Conservation (phyloP, 306 rosid species). For the Vigna hirtella region DNA sequence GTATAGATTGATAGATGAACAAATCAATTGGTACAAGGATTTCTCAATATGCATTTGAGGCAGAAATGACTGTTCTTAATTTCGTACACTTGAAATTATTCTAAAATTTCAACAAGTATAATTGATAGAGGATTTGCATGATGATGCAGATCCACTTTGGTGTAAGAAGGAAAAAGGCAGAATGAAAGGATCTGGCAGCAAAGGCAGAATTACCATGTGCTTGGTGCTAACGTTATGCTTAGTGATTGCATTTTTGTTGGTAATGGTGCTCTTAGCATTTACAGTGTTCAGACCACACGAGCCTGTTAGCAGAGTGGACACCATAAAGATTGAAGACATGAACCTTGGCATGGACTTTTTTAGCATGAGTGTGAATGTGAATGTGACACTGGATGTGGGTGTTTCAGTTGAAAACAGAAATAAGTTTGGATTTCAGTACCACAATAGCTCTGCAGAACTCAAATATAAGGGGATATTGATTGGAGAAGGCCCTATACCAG, state of each 20-base stretch:
- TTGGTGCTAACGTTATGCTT: slow-evolving; percentile 30
- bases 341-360: slow-evolving; percentile 37
- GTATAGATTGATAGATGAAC: not conserved
- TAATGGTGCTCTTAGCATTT: slow-evolving; percentile 48
- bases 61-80: not conserved
- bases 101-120: not conserved
- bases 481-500: slow-evolving; percentile 60
- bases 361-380: slow-evolving; percentile 37
- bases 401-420: slow-evolving; percentile 63
- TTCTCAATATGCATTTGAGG: not conserved
- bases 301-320: slow-evolving; percentile 38
- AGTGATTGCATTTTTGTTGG: slow-evolving; percentile 7
- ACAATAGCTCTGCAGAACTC: slow-evolving; percentile 49
- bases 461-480: slow-evolving; percentile 64
- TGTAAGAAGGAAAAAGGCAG: not conserved
- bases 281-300: slow-evolving; percentile 63
- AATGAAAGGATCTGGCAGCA: slow-evolving; percentile 41
- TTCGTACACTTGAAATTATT: not conserved
- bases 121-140: slow-evolving; percentile 20
- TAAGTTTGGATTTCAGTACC: slow-evolving; percentile 55
- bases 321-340: slow-evolving; percentile 48
- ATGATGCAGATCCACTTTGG: slow-evolving; percentile 25
- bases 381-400: slow-evolving; percentile 53
- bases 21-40: not conserved
- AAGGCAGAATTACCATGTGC: slow-evolving; percentile 35